Percentiles rank a stretch among this genome's conserved stretches.
Evolutionary conservation across 192 early-diverging fungal genomes (phyloP).

Genomic region (Coemansia javaensis): DNA sequence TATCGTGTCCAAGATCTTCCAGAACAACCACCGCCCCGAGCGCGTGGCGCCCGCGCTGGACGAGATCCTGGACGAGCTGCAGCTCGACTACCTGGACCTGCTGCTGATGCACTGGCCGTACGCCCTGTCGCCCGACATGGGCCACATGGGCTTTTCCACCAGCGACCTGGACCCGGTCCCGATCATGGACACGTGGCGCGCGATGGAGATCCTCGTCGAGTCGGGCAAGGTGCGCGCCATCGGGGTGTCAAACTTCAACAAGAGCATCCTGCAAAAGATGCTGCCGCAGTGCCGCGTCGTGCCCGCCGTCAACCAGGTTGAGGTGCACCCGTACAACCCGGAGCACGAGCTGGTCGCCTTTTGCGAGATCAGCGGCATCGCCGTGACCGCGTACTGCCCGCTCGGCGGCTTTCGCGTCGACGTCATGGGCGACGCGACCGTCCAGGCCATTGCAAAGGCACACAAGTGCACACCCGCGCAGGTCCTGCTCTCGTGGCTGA

Average conservation of each 20-base stretch:
- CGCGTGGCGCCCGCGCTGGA: constrained; percentile 59
- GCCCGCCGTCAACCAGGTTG: constrained; percentile 85
- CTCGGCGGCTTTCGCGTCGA: constrained; percentile 54
- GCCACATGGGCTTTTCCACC: constrained; percentile 23
- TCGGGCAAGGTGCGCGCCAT: constrained; percentile 70
- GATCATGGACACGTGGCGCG: constrained; percentile 71
- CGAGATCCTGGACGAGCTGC: constrained; percentile 62
- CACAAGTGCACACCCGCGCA: constrained; percentile 65
- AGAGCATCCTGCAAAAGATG: constrained; percentile 61
- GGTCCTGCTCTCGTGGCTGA: constrained; percentile 69
- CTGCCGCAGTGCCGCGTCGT: constrained; percentile 59
- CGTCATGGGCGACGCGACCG: constrained; percentile 44
- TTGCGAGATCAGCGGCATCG: constrained; percentile 65
- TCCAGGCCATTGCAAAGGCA: constrained; percentile 65
- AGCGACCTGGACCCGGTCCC: constrained; percentile 49
- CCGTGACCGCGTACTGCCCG: constrained; percentile 78
- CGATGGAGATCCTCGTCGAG: constrained; percentile 73
- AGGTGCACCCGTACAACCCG: constrained; percentile 69
- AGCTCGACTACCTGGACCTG: constrained; percentile 73
- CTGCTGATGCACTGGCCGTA: constrained; percentile 85
- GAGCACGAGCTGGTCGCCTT: constrained; percentile 67
- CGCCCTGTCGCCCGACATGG: constrained; percentile 51
- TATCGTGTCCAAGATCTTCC: constrained; percentile 74
- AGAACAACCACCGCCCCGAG: constrained; percentile 60
- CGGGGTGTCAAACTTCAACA: constrained; percentile 81